phyloP scores from a whole-genome alignment of 495 filamentous ascomycete species.

The Cercophora newfieldiana region DNA sequence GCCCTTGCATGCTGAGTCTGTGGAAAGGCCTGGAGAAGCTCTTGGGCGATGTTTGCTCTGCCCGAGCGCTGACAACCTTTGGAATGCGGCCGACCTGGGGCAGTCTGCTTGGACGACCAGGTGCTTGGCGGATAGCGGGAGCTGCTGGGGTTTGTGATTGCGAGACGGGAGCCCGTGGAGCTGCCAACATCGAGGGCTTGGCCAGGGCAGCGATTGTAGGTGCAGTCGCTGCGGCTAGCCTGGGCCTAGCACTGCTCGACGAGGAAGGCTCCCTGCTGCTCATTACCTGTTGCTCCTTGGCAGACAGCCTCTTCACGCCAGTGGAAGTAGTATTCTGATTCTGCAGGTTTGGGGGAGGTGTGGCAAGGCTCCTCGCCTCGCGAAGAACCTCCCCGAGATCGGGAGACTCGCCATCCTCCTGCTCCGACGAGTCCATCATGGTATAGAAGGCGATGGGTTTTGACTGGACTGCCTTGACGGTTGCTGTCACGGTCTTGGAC shows the following conservation, averaged over 20 bases:
- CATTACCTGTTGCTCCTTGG: background rate
- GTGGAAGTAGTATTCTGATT: background rate
- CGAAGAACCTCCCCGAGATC: constrained; percentile 68
- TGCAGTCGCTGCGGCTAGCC: background rate
- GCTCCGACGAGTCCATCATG: constrained; percentile 71
- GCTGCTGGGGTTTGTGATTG: background rate
- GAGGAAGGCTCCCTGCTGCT: background rate
- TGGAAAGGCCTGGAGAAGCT: constrained; percentile 79
- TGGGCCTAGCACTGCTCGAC: background rate
- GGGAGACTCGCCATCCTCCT: constrained; percentile 57
- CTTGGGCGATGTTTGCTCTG: constrained; percentile 68
- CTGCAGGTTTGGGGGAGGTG: constrained; percentile 10
- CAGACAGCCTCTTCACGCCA: constrained; percentile 3
- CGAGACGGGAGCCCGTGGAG: background rate
- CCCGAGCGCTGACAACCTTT: constrained; percentile 74
- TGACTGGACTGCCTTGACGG: constrained; percentile 41
- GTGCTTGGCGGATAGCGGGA: constrained; percentile 13
- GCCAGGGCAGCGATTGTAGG: constrained; percentile 1
- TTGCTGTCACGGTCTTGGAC: constrained; percentile 41
- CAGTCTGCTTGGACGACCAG: constrained; percentile 50
- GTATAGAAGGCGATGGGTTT: constrained; percentile 75
- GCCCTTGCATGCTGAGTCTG: constrained; percentile 32
- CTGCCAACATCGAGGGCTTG: background rate
- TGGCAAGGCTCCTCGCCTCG: constrained; percentile 48
- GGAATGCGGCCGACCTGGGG: constrained; percentile 90